These are phyloP conservation scores for Boletus sp. DNA, from an alignment of 768 basidiomycete genomes.

Conservation along the genomic window DNA sequence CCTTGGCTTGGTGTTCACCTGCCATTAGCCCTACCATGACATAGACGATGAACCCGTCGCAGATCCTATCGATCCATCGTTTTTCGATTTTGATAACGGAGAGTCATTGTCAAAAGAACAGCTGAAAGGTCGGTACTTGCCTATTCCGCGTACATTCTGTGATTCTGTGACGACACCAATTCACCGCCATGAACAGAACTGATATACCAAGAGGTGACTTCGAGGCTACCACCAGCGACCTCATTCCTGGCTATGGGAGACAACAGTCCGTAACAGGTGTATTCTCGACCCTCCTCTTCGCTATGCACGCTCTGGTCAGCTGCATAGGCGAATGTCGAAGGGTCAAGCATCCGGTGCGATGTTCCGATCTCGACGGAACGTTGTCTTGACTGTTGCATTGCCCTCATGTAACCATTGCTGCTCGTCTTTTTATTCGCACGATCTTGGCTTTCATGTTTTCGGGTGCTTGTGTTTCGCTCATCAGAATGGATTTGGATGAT, in stretches of 20 bases:
- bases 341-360: background rate
- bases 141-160: background rate
- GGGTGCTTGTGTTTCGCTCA: background rate
- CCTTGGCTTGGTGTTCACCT: background rate
- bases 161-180: background rate
- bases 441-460: background rate
- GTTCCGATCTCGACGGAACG: background rate
- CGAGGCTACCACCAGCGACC: slow-evolving; percentile 9
- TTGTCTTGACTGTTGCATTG: background rate
- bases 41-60: slow-evolving; percentile 86
- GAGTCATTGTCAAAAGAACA: slow-evolving; percentile 60
- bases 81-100: slow-evolving; percentile 82
- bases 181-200: slow-evolving; percentile 25
- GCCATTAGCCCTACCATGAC: slow-evolving; percentile 78
- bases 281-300: background rate
- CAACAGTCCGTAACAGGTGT: slow-evolving; percentile 3
- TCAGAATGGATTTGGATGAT: slow-evolving; percentile 5
- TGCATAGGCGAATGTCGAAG: background rate
- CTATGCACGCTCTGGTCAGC: background rate
- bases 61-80: slow-evolving; percentile 65
- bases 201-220: slow-evolving; percentile 51
- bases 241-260: slow-evolving; percentile 19
- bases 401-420: background rate
- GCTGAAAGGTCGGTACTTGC: slow-evolving; percentile 51
- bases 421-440: background rate